Evolutionary conservation across 345 rosid species (phyloP).

Genomic region (Camelina sativa): DNA sequence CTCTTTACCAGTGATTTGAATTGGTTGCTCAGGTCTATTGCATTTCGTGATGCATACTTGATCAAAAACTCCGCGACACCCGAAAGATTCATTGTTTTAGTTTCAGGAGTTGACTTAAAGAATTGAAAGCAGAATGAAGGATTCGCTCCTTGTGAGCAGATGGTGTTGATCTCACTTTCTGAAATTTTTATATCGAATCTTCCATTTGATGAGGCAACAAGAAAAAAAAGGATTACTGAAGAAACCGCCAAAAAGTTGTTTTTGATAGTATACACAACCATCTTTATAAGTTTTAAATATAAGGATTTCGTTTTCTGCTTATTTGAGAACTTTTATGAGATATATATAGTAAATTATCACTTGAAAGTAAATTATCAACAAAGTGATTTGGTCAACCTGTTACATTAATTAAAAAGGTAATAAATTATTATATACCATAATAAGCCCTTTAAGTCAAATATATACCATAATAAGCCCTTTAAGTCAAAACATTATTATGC

Average conservation of each 20-base stretch:
- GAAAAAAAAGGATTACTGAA: neutral
- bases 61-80: constrained; percentile 1
- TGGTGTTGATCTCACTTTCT: neutral
- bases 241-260: neutral
- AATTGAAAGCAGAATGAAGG: constrained; percentile 3
- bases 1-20: neutral
- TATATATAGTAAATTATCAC: constrained; percentile 11
- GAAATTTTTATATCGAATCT: neutral
- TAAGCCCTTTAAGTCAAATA: no score
- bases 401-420: neutral
- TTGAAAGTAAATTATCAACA: neutral
- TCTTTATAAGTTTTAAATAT: neutral
- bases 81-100: neutral
- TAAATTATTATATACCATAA: no score
- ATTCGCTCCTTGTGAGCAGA: constrained; percentile 3
- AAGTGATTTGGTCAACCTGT: neutral
- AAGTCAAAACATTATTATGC: no score
- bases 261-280: constrained; percentile 18
- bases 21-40: neutral
- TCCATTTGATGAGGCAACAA: constrained; percentile 9
- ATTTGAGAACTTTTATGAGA: neutral
- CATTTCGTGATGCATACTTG: neutral
- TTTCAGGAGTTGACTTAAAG: constrained; percentile 11
- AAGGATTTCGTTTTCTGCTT: neutral
- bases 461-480: neutral